A percentile compares a stretch with the other conserved stretches of the same genome.
These are phyloP conservation scores for Trichosporon coremiiforme DNA, from an alignment of 1,284 basidiomycete genomes.

Conservation along the genomic window DNA sequence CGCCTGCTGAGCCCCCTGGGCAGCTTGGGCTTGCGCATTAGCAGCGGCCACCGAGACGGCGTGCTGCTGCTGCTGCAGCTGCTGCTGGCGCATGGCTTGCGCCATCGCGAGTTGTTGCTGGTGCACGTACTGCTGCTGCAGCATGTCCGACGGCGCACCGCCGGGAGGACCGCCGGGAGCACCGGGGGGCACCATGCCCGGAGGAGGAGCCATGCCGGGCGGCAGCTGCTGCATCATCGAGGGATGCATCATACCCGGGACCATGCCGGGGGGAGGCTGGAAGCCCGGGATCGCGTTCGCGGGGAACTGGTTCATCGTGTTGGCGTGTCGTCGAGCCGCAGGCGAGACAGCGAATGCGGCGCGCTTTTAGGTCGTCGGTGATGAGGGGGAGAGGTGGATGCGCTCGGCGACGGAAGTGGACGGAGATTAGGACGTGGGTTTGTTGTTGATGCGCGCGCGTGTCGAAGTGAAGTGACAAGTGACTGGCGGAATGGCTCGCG, in stretches of 20 bases:
- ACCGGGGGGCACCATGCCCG: no score
- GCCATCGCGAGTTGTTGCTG: conserved; percentile 10
- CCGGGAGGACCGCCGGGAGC: not conserved
- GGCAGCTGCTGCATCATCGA: not conserved
- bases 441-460: conserved; percentile 3
- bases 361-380: no score
- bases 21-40: not conserved
- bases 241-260: conserved; percentile 20
- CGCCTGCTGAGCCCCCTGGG: not conserved
- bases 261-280: conserved; percentile 18
- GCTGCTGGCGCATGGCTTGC: conserved; percentile 11
- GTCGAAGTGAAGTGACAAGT: no score
- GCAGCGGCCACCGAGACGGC: conserved; percentile 8
- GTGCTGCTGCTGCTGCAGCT: conserved; percentile 31
- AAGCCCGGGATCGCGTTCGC: conserved; percentile 29
- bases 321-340: no score
- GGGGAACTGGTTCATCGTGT: conserved; percentile 32
- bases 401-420: not conserved
- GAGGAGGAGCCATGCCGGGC: not conserved
- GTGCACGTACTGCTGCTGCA: conserved; percentile 29
- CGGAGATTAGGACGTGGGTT: no score
- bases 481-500: not conserved
- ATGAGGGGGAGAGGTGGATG: conserved; percentile 7
- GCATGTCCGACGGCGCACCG: conserved; percentile 26
- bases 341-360: no score